Evolutionary conservation across 2,329 filamentous ascomycete genomes (phyloP).

Genomic region (Chlorencoelia australis): DNA sequence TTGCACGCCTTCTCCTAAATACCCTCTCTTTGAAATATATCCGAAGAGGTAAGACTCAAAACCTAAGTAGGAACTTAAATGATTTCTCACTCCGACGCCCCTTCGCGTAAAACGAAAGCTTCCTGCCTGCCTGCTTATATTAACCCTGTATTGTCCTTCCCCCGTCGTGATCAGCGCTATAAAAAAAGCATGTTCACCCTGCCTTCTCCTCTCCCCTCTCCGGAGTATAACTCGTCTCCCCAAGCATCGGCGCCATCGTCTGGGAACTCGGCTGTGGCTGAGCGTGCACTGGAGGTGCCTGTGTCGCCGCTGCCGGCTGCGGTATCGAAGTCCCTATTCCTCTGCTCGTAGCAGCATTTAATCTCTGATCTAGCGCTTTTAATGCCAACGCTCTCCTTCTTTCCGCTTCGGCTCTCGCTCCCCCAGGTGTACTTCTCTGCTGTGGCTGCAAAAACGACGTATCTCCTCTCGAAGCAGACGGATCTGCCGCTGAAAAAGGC

Average conservation of each 20-base stretch:
- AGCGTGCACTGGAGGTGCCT: conserved; percentile 45
- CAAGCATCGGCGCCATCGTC: conserved; percentile 43
- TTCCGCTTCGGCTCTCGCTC: conserved; percentile 84
- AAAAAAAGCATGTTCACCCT: too few relatives aligned
- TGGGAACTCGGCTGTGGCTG: conserved; percentile 46
- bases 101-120: too few relatives aligned
- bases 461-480: conserved; percentile 64
- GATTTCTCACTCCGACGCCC: too few relatives aligned
- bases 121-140: too few relatives aligned
- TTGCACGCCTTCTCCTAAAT: too few relatives aligned
- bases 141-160: too few relatives aligned
- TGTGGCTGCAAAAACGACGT: conserved; percentile 39
- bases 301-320: conserved; percentile 31
- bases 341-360: conserved; percentile 66
- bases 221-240: conserved; percentile 61
- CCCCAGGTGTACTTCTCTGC: conserved; percentile 43
- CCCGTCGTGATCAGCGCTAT: too few relatives aligned
- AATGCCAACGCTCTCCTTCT: conserved; percentile 78
- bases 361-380: conserved; percentile 81
- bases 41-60: too few relatives aligned
- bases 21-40: too few relatives aligned
- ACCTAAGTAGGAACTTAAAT: too few relatives aligned
- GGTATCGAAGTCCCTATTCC: conserved; percentile 32
- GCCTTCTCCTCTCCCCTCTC: conserved; percentile 40
- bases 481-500: conserved; percentile 74